phyloP scores from a whole-genome alignment of 164 flowering plant genomes.

The Vitis riparia region DNA sequence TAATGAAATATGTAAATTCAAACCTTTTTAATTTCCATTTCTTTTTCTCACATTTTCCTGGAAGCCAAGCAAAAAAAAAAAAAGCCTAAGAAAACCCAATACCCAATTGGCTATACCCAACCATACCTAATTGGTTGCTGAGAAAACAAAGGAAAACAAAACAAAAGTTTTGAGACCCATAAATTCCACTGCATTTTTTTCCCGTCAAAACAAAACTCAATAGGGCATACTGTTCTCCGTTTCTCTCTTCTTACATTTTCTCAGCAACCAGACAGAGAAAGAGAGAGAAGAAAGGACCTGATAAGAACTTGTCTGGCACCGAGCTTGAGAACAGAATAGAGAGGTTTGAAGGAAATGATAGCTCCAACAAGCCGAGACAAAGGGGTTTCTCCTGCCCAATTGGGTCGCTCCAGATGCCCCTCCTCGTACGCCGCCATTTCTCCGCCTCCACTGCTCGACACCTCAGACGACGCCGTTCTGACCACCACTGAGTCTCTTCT shows the following conservation, averaged over 20 bases:
- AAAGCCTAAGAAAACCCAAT: too few relatives aligned
- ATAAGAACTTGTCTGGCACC: conserved; percentile 73
- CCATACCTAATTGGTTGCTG: too few relatives aligned
- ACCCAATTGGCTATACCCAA: too few relatives aligned
- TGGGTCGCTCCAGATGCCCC: conserved; percentile 55
- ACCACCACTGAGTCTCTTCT: conserved; percentile 1
- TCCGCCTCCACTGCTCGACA: conserved; percentile 5
- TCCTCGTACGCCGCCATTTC: conserved; percentile 33
- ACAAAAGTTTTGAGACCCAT: too few relatives aligned
- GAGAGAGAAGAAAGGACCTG: conserved; percentile 28
- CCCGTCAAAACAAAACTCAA: too few relatives aligned
- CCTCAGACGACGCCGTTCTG: conserved; percentile 6
- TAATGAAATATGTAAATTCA: too few relatives aligned
- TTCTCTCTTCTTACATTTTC: not conserved
- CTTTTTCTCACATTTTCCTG: too few relatives aligned
- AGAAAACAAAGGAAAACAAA: too few relatives aligned
- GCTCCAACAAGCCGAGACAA: conserved; percentile 60
- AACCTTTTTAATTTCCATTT: too few relatives aligned
- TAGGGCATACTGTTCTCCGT: not conserved
- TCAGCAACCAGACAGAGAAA: not conserved
- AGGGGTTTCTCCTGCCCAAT: conserved; percentile 65
- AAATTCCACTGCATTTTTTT: too few relatives aligned
- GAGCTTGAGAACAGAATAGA: conserved; percentile 53
- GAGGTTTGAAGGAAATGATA: conserved; percentile 60
- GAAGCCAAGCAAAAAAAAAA: too few relatives aligned